Conservation (phyloP, 2,329 filamentous ascomycete genomes). For the Exserohilum turcica region DNA sequence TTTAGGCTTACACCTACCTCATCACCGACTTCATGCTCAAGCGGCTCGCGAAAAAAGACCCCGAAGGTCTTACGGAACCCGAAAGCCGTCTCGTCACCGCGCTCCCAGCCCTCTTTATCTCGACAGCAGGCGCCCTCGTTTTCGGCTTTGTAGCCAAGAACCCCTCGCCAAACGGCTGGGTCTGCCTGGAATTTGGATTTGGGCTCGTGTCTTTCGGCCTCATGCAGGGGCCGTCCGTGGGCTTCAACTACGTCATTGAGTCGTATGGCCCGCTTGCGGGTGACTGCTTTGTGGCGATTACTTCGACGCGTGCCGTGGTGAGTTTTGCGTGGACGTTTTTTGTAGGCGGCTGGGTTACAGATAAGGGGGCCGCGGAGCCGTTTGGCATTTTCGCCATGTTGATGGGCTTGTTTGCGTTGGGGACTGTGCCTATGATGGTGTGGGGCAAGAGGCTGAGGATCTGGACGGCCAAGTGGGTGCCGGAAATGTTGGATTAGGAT, state of each 20-base stretch:
- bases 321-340: constrained; percentile 63
- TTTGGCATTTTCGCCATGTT: constrained; percentile 61
- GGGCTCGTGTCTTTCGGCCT: constrained; percentile 50
- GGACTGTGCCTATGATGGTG: constrained; percentile 47
- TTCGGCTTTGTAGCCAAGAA: constrained; percentile 51
- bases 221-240: constrained; percentile 51
- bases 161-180: constrained; percentile 45
- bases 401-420: constrained; percentile 55
- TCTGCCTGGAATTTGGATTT: constrained; percentile 47
- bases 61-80: constrained; percentile 48
- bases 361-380: constrained; percentile 52
- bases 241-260: constrained; percentile 58
- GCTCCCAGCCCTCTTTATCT: constrained; percentile 46
- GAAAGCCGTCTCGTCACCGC: constrained; percentile 49
- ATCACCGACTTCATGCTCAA: constrained; percentile 47
- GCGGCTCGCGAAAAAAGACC: constrained; percentile 42
- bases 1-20: constrained; percentile 43
- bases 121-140: constrained; percentile 45
- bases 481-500: constrained; percentile 23
- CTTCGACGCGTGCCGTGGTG: constrained; percentile 56
- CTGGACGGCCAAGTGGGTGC: constrained; percentile 46
- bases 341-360: constrained; percentile 54
- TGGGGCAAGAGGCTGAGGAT: constrained; percentile 51
- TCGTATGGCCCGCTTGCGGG: constrained; percentile 54
- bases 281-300: constrained; percentile 62